phyloP scores from a whole-genome alignment of 106 monocot genomes.

The Apostasia shenzhenica region DNA sequence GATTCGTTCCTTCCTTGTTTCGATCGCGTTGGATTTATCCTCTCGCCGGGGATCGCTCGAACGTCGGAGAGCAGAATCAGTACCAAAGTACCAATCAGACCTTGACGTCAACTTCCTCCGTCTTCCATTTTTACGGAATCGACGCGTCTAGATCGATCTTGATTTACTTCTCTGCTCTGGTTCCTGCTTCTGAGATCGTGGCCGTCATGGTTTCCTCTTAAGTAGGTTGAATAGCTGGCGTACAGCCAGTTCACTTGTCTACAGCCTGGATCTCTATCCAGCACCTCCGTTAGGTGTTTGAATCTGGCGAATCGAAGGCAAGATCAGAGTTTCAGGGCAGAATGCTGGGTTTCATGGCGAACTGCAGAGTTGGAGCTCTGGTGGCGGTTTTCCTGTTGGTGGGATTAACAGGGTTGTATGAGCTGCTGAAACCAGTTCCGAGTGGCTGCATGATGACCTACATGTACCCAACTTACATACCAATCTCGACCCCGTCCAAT shows the following conservation, averaged over 20 bases:
- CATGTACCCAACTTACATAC: constrained; percentile 98
- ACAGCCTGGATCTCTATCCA: background rate
- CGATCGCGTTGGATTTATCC: no score
- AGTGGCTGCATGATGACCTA: constrained; percentile 91
- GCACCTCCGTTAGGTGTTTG: background rate
- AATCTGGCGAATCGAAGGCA: background rate
- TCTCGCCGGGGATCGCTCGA: no score
- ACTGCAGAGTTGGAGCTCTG: constrained; percentile 33
- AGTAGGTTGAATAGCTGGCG: background rate
- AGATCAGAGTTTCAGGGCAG: background rate
- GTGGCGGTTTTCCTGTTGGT: constrained; percentile 27
- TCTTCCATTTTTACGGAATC: no score
- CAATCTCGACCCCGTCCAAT: constrained; percentile 49
- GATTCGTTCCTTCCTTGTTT: no score
- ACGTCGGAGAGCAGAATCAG: no score
- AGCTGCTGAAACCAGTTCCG: constrained; percentile 59
- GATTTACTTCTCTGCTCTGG: no score
- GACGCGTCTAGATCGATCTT: no score
- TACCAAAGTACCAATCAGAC: no score
- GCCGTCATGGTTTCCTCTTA: no score
- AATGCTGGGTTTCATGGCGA: constrained; percentile 39
- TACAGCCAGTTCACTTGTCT: background rate
- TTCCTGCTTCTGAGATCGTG: no score
- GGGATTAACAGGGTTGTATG: constrained; percentile 46
- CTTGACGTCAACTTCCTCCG: no score